Evolutionary conservation across 768 basidiomycete species (phyloP).

Genomic region (Suillus ampliporus): DNA sequence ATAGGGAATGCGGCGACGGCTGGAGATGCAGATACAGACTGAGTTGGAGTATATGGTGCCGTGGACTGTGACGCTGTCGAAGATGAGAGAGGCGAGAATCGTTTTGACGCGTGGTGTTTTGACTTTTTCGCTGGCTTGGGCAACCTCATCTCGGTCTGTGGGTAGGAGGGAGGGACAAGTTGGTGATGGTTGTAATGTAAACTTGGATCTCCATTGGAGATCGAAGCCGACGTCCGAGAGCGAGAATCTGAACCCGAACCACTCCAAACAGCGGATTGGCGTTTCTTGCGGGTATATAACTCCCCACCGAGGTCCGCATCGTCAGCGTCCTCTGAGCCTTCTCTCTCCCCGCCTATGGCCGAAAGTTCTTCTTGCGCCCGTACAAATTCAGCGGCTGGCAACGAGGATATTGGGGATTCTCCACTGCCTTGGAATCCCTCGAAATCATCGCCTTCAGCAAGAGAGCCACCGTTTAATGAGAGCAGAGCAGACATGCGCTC

Average conservation of each 20-base stretch:
- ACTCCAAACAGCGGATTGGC: conserved; percentile 35
- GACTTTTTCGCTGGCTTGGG: conserved; percentile 23
- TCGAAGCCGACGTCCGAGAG: conserved; percentile 63
- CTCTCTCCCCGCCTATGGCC: conserved; percentile 2
- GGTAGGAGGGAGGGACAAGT: conserved; percentile 28
- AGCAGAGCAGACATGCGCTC: conserved; percentile 39
- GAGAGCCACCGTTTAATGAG: conserved; percentile 38
- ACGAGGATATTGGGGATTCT: conserved; percentile 5
- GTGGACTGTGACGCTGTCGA: conserved; percentile 52
- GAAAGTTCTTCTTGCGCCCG: conserved; percentile 17
- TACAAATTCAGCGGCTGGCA: conserved; percentile 27
- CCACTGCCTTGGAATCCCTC: conserved; percentile 72
- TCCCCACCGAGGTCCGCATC: conserved; percentile 69
- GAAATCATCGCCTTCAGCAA: conserved; percentile 47
- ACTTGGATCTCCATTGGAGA: conserved; percentile 34
- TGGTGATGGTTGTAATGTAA: conserved; percentile 33
- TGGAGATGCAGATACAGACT: conserved; percentile 37
- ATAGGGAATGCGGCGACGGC: conserved; percentile 30
- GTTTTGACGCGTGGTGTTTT: conserved; percentile 30
- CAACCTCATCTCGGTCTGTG: conserved; percentile 34
- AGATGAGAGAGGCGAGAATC: conserved; percentile 42
- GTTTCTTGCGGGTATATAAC: conserved; percentile 51
- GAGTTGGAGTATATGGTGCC: conserved; percentile 48
- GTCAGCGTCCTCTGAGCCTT: conserved; percentile 41
- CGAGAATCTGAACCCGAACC: conserved; percentile 60